Base-by-base conservation (phyloP, 2,329 filamentous ascomycete genomes). In the Orbilia oligospora region DNA sequence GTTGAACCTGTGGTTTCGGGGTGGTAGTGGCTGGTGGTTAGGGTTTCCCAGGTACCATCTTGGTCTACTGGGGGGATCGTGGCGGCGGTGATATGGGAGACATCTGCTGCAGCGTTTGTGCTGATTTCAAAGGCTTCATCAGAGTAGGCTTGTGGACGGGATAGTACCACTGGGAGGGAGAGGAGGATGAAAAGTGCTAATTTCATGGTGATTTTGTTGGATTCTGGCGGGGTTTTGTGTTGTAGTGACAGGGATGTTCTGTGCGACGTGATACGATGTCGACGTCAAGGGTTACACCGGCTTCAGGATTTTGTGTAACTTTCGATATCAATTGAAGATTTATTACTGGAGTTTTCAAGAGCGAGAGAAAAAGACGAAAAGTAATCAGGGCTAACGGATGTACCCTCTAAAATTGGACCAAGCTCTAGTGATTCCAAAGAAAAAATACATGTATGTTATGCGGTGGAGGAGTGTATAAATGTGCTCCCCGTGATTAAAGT, bases 81-180 rank as follows among this genome's bases (percentile, higher is more conserved):
- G 5, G 56, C 33, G 10, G 66, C 58, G 1, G 51, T 51, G 46
- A 70, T 44, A 14, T 70, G 66, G n/a, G 72, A 66, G 14, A 20
- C 16, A 51, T 76, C 27, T 30, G 27, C 56, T 12, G 53, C 63
- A 3, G 48, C 0, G 22, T 71, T 53, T 1, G 56, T 71, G 48
- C 36, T 58, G 6, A 66, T 14, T 5, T 20, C 66, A 20, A 76
- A 70, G 5, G 66, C 66, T 20, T 66, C 30, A 12, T 22, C 27
- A 5, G 67, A 61, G 61, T 61, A 77, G 12, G 56, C 66, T 65
- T 77, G 72, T 24, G 72, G 72, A 24, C 36, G 58, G 22, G 66
- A 71, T 33, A 71, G 49, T 5, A 18, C 51, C 27, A 30, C 16
- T 14, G 64, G 65, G 5, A 65, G 20, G 22, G 51, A 46, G 6